phyloP scores from a whole-genome alignment of 2,329 filamentous ascomycete species.

The Aquanectria penicillioides region DNA sequence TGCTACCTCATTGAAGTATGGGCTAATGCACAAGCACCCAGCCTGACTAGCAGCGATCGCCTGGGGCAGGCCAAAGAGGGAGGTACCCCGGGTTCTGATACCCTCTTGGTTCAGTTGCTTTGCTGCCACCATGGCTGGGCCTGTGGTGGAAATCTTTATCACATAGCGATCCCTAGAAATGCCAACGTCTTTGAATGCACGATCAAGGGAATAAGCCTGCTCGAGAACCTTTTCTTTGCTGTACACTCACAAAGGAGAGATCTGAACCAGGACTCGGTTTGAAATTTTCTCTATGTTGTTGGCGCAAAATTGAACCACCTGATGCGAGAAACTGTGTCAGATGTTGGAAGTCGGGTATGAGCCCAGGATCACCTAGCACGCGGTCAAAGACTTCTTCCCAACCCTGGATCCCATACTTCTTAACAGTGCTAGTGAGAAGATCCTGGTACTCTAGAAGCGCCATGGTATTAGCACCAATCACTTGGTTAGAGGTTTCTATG shows the following conservation, averaged over 20 bases:
- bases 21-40: slow-evolving; percentile 36
- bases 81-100: slow-evolving; percentile 35
- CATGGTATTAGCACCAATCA: slow-evolving; percentile 28
- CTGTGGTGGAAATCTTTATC: slow-evolving; percentile 37
- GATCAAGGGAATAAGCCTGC: slow-evolving; percentile 31
- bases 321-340: neutral
- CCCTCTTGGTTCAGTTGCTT: slow-evolving; percentile 30
- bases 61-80: slow-evolving; percentile 35
- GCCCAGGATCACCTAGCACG: slow-evolving; percentile 12
- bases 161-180: slow-evolving; percentile 31
- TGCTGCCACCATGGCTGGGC: slow-evolving; percentile 30
- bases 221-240: slow-evolving; percentile 28
- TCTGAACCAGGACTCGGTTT: slow-evolving; percentile 36
- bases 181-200: slow-evolving; percentile 27
- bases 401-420: slow-evolving; percentile 27
- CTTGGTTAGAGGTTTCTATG: slow-evolving; percentile 36
- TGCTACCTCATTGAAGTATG: slow-evolving; percentile 35
- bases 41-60: slow-evolving; percentile 39
- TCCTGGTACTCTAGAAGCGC: slow-evolving; percentile 13
- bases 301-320: slow-evolving; percentile 31
- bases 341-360: no score
- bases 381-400: slow-evolving; percentile 34
- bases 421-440: slow-evolving; percentile 20
- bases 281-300: slow-evolving; percentile 31
- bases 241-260: slow-evolving; percentile 29